Percentiles rank a stretch among this genome's conserved stretches.
These are phyloP conservation scores for Eleusine coracana DNA, from an alignment of 176 grass and related monocot species.

Conservation along the genomic window DNA sequence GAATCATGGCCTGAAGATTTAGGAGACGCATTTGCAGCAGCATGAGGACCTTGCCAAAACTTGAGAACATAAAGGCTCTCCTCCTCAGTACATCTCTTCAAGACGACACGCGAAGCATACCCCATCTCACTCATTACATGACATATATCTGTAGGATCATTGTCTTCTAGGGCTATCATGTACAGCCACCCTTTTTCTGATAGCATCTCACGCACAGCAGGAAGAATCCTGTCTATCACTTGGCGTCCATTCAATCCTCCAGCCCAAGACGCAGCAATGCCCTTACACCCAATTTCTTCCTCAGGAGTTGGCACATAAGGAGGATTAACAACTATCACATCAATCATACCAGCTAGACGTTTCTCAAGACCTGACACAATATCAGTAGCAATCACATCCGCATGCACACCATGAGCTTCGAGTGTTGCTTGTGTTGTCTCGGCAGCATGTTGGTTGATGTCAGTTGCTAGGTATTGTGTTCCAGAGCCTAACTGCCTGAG, in stretches of 20 bases:
- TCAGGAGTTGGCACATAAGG: slow-evolving; percentile 92
- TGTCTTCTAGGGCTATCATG: slow-evolving; percentile 86
- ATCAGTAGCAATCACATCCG: slow-evolving; percentile 75
- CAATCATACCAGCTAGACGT: slow-evolving; percentile 65
- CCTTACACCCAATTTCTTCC: slow-evolving; percentile 76
- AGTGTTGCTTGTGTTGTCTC: slow-evolving; percentile 73
- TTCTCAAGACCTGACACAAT: slow-evolving; percentile 82
- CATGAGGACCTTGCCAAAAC: slow-evolving; percentile 65
- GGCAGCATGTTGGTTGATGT: slow-evolving; percentile 79
- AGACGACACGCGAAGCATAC: slow-evolving; percentile 70
- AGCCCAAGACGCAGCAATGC: slow-evolving; percentile 92
- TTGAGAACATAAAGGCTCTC: slow-evolving; percentile 92
- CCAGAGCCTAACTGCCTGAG: slow-evolving; percentile 63
- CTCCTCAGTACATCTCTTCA: slow-evolving; percentile 95
- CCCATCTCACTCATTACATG: slow-evolving; percentile 81
- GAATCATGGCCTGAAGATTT: slow-evolving; percentile 47
- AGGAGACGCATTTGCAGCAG: slow-evolving; percentile 13
- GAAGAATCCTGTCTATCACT: slow-evolving; percentile 87
- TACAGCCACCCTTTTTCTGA: slow-evolving; percentile 81
- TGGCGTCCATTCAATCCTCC: slow-evolving; percentile 80
- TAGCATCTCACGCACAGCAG: slow-evolving; percentile 67
- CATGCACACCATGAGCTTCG: slow-evolving; percentile 77
- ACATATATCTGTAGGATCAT: slow-evolving; percentile 82
- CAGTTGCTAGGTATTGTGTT: slow-evolving; percentile 85
- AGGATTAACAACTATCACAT: slow-evolving; percentile 90